Evolutionary conservation across 2,329 filamentous ascomycete genomes (phyloP), one percentile per base, ranked within the genome.

Genomic region (Bipolaris sorokiniana): DNA sequence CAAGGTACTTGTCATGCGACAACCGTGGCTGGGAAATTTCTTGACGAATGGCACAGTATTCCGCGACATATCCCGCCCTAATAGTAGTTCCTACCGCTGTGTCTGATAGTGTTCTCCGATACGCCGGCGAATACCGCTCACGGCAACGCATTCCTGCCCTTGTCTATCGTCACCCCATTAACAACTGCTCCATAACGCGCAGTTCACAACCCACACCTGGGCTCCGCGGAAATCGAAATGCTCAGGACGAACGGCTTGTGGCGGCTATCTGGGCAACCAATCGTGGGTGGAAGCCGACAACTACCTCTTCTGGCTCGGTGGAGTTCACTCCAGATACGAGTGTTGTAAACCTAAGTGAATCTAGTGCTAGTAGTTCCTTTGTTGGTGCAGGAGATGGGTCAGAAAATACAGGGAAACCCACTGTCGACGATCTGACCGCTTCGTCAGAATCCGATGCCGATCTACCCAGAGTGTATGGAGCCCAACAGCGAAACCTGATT

Each of bases 101-200:
- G 65, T 98, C 94, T n/a, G 95, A 99, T 77, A 97, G 95, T 71
- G 92, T 94, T 46, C 85, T 99, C 48, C 97, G 97, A 71, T 96
- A 99, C 73, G 95, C 93, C 23, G 90, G 88, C 57, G 86, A 88
- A 61, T 98, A 96, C 77, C 90, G 95, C 49, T 98, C 95, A 0
- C 87, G 93, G 58, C 88, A 89, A 62, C 88, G 95, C 58, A 93
- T 99, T 75, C 95, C 95, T 1, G 90, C 88, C 3, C 80, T 99
- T 37, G 92, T 92, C 20, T 99, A 99, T 76, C 86, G 97, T n/a
- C 95, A 99, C 76, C 91, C 92, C 0, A 83, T 97, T 68, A 99
- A 98, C 75, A 97, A 96, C 74, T 98, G 95, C 76, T 95, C 93
- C 22, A 97, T 99, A 63, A 97, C 94, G 1, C 86, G 95, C 72